phyloP scores from a whole-genome alignment of 148 eudicot species.

The Vaccinium macrocarpon region DNA sequence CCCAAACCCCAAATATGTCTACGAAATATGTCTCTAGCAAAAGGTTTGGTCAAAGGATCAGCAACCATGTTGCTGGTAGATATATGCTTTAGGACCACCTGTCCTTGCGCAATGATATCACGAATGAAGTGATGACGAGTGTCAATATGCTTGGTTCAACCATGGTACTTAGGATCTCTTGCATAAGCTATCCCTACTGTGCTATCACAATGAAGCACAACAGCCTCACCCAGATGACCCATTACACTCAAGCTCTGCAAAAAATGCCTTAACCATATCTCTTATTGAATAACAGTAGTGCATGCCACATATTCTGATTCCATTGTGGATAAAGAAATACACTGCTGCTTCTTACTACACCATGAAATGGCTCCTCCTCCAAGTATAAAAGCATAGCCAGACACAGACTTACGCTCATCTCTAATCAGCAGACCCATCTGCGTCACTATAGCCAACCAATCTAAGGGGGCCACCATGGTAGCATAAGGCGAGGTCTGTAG shows the following conservation, averaged over 20 bases:
- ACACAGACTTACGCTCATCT: neutral
- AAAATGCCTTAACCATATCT: neutral
- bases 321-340: too few species aligned
- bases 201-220: neutral
- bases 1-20: too few species aligned
- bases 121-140: too few species aligned
- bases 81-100: too few species aligned
- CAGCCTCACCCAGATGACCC: neutral
- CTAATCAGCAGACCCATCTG: neutral
- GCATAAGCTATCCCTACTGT: neutral
- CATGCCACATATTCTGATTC: neutral
- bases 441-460: neutral
- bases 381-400: too few species aligned
- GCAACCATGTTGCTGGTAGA: too few species aligned
- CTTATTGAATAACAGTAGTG: neutral
- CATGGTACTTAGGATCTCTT: neutral
- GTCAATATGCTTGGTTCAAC: neutral
- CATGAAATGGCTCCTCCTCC: neutral
- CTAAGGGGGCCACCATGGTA: neutral
- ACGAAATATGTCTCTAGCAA: too few species aligned
- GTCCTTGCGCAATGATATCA: neutral
- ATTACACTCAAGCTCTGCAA: neutral
- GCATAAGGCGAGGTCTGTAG: too few species aligned
- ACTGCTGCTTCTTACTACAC: neutral
- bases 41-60: too few species aligned